Base-by-base conservation (phyloP, 179 eudicot genomes). In the Camellia oleifera region DNA sequence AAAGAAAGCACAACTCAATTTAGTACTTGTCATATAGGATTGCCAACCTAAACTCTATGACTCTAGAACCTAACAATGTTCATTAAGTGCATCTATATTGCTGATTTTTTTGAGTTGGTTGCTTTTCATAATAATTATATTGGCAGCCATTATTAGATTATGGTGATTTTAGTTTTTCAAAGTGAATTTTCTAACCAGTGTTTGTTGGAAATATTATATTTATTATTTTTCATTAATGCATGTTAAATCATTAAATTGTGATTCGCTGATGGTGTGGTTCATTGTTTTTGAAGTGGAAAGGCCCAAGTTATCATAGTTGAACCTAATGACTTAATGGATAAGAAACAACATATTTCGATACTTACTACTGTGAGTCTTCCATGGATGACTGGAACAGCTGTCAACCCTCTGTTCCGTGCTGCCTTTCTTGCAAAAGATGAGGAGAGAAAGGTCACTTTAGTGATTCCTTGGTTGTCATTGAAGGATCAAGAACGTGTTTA, bases 341-440 rank as follows among this genome's bases (percentile, higher is more conserved):
- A 86, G 84, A 88, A 91, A 82, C 93, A 89, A 83, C 94, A 96
- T 82, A 88, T 96, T 66, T 92, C 97, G 4, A 94, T 96, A 83
- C 92, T 91, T 82, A 96, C 98, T 15, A 96, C 99, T 62, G 99
- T 98, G 74, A 96, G 98, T 88, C 86, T 95, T 78, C 99, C 99
- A 88, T 96, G 99, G 99, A 88, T 96, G 93, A 96, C 99, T 14
- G 99, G 98, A 72, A 96, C 99, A 48, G 90, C 99, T 70, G 97
- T 96, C 40, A 96, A 96, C 81, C 98, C 99, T 72, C 84, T 96
- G 57, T 96, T 96, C 74, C 97, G 99, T 85, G 99, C 99, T 57
- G 96, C 89, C 7, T 96, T 94, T 88, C 92, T 96, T 70, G 94
- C 94, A 15, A 92, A 94, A 86, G 89, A 86, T 72, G 92, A 77